phyloP scores from a whole-genome alignment of 192 early-diverging fungal species.

The Entophlyctis luteolus region DNA sequence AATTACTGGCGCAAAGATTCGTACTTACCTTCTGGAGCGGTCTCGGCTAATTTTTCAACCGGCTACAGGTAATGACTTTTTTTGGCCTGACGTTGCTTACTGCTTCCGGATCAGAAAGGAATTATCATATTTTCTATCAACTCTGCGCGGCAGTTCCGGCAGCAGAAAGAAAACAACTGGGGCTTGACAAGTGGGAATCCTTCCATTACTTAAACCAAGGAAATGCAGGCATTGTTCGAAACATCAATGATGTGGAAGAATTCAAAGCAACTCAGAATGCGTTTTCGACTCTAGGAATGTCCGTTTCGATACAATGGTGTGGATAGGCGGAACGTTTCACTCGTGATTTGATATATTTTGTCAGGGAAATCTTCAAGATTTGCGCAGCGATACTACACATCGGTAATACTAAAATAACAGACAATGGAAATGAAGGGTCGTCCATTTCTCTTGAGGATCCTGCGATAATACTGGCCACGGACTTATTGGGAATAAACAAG shows the following conservation, averaged over 20 bases:
- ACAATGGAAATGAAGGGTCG: neutral
- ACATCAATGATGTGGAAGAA: conserved; percentile 81
- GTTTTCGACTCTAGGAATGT: conserved; percentile 74
- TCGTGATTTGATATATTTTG: neutral
- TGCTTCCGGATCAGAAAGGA: conserved; percentile 59
- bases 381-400: conserved; percentile 26
- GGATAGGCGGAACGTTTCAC: neutral
- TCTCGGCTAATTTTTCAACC: conserved; percentile 89
- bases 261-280: conserved; percentile 75
- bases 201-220: conserved; percentile 84
- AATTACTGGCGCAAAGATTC: conserved; percentile 81
- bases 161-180: conserved; percentile 61
- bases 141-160: conserved; percentile 35
- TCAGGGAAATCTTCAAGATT: conserved; percentile 24
- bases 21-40: conserved; percentile 87
- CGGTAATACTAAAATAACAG: conserved; percentile 43
- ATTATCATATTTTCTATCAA: conserved; percentile 96
- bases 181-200: conserved; percentile 55
- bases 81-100: too few species aligned
- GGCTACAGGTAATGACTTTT: too few species aligned
- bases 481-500: conserved; percentile 18
- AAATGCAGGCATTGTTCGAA: conserved; percentile 57
- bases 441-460: conserved; percentile 11
- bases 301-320: conserved; percentile 67
- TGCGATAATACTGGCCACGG: neutral